A percentile compares a stretch with the other conserved stretches of the same genome.
These are phyloP conservation scores for Aspergillus arachidicola DNA, from an alignment of 2,329 filamentous ascomycete species.

Conservation along the genomic window DNA sequence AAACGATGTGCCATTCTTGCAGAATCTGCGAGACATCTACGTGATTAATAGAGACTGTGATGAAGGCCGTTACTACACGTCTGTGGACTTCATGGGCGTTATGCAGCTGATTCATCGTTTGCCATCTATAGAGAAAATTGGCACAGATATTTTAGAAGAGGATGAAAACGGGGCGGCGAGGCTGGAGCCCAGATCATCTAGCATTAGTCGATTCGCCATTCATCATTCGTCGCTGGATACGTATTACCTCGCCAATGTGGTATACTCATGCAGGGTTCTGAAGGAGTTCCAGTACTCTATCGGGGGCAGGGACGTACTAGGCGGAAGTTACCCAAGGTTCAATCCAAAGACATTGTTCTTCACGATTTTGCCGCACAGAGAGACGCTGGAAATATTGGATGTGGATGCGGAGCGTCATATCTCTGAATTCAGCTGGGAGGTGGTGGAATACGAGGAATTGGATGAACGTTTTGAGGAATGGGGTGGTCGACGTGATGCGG, in stretches of 20 bases:
- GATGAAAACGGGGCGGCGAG: not conserved
- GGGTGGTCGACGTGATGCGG: not conserved
- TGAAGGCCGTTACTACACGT: not conserved
- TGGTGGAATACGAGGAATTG: not conserved
- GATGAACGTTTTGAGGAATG: not conserved
- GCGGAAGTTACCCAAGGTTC: not conserved
- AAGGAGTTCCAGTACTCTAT: not conserved
- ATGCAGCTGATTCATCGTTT: not conserved
- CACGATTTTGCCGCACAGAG: not conserved
- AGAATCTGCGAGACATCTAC: not conserved
- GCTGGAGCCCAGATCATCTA: not conserved
- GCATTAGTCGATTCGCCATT: not conserved
- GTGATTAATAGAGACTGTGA: not conserved
- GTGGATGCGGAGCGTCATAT: not conserved
- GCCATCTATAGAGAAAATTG: not conserved
- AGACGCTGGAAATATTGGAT: not conserved
- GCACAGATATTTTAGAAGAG: not conserved
- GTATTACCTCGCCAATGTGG: not conserved
- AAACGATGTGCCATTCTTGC: not conserved
- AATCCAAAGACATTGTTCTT: not conserved
- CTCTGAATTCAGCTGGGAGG: not conserved
- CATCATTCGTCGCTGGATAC: not conserved
- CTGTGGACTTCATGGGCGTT: not conserved
- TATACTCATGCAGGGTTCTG: not conserved
- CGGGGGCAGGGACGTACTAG: not conserved